These are phyloP conservation scores for Cupressus sempervirens DNA, from an alignment of 75 land plant species.

Conservation along the genomic window DNA sequence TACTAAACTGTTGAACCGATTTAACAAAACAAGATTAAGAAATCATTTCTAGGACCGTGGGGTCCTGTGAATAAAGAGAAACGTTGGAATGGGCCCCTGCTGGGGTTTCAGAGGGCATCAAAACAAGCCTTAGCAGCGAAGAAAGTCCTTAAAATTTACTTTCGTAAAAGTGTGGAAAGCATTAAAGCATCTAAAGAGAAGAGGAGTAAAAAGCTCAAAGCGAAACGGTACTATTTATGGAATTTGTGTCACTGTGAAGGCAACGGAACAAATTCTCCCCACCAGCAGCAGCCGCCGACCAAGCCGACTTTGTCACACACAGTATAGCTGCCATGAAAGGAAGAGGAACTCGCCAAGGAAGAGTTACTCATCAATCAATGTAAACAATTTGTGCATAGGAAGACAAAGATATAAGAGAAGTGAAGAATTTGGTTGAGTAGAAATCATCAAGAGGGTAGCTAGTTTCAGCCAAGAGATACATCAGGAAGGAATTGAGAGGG, in stretches of 20 bases:
- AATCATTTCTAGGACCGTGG: neutral
- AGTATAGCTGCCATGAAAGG: neutral
- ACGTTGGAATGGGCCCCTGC: neutral
- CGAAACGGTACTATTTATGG: neutral
- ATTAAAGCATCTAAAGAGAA: neutral
- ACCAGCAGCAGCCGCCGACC: neutral
- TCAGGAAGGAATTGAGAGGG: neutral
- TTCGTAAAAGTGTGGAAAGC: neutral
- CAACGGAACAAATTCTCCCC: neutral
- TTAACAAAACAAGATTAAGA: neutral
- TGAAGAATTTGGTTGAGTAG: neutral
- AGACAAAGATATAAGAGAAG: neutral
- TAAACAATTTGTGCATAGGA: neutral
- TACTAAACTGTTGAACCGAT: no score
- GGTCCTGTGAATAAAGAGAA: neutral
- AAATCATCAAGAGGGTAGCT: neutral
- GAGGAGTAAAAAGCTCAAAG: neutral
- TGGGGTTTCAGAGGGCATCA: neutral
- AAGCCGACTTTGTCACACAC: neutral
- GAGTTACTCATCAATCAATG: no score
- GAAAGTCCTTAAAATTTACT: neutral
- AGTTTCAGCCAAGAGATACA: no score
- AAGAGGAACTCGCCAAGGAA: no score
- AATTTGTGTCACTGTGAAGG: neutral
- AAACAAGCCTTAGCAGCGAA: neutral